Conservation (phyloP, 1,284 basidiomycete species). For the Exsudoporus floridanus region DNA sequence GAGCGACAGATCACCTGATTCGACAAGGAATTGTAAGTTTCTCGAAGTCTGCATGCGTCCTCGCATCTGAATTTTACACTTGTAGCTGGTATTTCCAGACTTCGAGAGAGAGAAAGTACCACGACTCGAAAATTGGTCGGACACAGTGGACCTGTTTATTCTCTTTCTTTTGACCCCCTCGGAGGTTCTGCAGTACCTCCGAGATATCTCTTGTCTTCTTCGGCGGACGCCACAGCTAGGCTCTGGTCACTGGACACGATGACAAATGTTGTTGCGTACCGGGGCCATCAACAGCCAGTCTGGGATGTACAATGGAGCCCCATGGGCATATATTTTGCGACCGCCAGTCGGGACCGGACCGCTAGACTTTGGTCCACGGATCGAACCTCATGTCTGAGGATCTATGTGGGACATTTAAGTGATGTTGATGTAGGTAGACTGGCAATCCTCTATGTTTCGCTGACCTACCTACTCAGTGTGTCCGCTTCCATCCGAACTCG, state of each 20-base stretch:
- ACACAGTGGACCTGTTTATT: slow-evolving; percentile 96
- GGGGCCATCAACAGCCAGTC: slow-evolving; percentile 95
- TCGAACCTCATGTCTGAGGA: slow-evolving; percentile 80
- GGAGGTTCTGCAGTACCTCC: slow-evolving; percentile 86
- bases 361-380: slow-evolving; percentile 97
- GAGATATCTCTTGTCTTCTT: slow-evolving; percentile 85
- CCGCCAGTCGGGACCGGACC: slow-evolving; percentile 90
- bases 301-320: slow-evolving; percentile 99
- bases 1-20: slow-evolving; percentile 70
- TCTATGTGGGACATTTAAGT: slow-evolving; percentile 95
- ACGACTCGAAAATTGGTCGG: slow-evolving; percentile 92
- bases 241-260: slow-evolving; percentile 97
- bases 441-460: slow-evolving; percentile 3
- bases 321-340: slow-evolving; percentile 97
- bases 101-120: slow-evolving; percentile 75
- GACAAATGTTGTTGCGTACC: slow-evolving; percentile 90
- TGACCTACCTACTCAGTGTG: slow-evolving; percentile 59
- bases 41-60: background rate
- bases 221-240: slow-evolving; percentile 90
- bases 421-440: slow-evolving; percentile 87
- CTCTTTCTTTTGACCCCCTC: slow-evolving; percentile 90
- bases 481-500: slow-evolving; percentile 97
- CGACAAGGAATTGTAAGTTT: slow-evolving; percentile 67
- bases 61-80: slow-evolving; percentile 4
- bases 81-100: slow-evolving; percentile 59